Evolutionary conservation across 2,329 filamentous ascomycete genomes (phyloP).

Genomic region (Epichloe sp.): DNA sequence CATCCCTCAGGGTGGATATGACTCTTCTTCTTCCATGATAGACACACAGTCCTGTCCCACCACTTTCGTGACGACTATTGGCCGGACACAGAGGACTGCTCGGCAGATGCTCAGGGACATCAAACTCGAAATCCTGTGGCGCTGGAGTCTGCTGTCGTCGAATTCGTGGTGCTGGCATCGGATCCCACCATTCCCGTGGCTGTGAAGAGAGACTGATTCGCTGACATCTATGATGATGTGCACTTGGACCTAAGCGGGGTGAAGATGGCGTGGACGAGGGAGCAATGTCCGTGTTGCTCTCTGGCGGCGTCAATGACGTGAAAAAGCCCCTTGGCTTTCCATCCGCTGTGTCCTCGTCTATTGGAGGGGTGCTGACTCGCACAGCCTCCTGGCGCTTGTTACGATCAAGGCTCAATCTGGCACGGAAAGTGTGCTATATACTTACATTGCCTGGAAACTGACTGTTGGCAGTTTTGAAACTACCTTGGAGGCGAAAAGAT

Average conservation of each 20-base stretch:
- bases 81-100: slow-evolving; percentile 38
- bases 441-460: slow-evolving; percentile 24
- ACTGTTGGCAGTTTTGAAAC: slow-evolving; percentile 7
- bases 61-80: slow-evolving; percentile 29
- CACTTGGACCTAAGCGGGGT: slow-evolving; percentile 7
- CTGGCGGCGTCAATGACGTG: slow-evolving; percentile 23
- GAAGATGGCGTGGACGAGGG: slow-evolving; percentile 2
- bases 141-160: slow-evolving; percentile 8
- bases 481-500: slow-evolving; percentile 4
- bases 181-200: slow-evolving; percentile 25
- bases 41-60: slow-evolving; percentile 36
- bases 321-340: slow-evolving; percentile 30
- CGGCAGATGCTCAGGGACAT: slow-evolving; percentile 37
- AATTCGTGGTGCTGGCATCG: slow-evolving; percentile 11
- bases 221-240: slow-evolving; percentile 9
- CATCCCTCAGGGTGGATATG: slow-evolving; percentile 1
- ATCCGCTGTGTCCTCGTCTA: slow-evolving; percentile 25
- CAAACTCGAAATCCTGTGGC: slow-evolving; percentile 28
- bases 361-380: slow-evolving; percentile 35
- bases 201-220: slow-evolving; percentile 12
- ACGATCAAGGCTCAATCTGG: neutral
- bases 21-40: slow-evolving; percentile 30
- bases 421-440: neutral
- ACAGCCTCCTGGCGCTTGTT: slow-evolving; percentile 28
- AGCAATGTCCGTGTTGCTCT: neutral